A percentile compares a stretch with the other conserved stretches of the same genome.
Evolutionary conservation across 768 basidiomycete species (phyloP).

Genomic region (Termitomyces sp.): DNA sequence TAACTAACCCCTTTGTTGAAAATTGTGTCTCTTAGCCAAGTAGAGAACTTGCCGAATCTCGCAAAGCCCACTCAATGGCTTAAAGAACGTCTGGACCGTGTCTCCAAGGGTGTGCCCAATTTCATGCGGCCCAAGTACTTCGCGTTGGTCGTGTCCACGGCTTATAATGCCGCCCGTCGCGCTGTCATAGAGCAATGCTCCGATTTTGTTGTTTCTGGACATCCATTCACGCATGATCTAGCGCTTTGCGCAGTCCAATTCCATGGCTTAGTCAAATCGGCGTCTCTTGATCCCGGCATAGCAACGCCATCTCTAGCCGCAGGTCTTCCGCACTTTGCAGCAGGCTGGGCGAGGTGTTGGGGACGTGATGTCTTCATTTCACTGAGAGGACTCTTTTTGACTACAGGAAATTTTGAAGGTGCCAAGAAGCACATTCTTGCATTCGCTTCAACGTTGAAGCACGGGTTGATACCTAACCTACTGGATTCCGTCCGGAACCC

Average conservation of each 20-base stretch:
- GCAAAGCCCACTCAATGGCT: constrained; percentile 76
- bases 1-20: constrained; percentile 4
- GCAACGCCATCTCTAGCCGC: constrained; percentile 84
- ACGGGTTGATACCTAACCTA: constrained; percentile 94
- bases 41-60: constrained; percentile 60
- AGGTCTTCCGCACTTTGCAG: constrained; percentile 89
- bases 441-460: constrained; percentile 89
- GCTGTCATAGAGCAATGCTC: constrained; percentile 84
- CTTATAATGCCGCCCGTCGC: constrained; percentile 86
- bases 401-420: constrained; percentile 82
- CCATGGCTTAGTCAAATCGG: constrained; percentile 86
- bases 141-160: constrained; percentile 82
- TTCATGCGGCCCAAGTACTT: constrained; percentile 97
- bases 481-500: constrained; percentile 85
- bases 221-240: constrained; percentile 85
- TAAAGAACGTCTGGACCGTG: constrained; percentile 77
- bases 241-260: constrained; percentile 85
- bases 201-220: constrained; percentile 80
- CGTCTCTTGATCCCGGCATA: constrained; percentile 74
- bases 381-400: constrained; percentile 85
- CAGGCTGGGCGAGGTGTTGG: constrained; percentile 96
- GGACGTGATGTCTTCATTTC: constrained; percentile 95
- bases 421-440: constrained; percentile 89
- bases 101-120: constrained; percentile 68
- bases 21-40: constrained; percentile 41